These are phyloP conservation scores for Melanopsichium pennsylvanicum DNA, from an alignment of 1,284 basidiomycete genomes.

Conservation along the genomic window DNA sequence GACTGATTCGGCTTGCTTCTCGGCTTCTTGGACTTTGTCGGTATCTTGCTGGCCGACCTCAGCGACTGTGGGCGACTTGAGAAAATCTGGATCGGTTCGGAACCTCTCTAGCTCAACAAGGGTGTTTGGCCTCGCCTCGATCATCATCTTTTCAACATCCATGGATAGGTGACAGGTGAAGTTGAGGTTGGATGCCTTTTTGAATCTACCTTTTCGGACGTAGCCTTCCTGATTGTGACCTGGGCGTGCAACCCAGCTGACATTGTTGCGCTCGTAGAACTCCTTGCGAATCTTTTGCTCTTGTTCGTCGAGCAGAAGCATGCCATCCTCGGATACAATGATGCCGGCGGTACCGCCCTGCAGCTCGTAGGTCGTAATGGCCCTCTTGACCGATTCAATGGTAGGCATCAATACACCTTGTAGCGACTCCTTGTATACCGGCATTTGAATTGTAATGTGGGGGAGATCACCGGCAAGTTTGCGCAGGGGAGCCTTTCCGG, in stretches of 20 bases:
- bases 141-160: conserved; percentile 77
- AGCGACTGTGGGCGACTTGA: not conserved
- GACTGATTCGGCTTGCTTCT: not conserved
- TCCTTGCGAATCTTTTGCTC: conserved; percentile 75
- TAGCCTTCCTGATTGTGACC: conserved; percentile 75
- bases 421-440: conserved; percentile 75
- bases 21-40: not conserved
- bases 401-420: conserved; percentile 72
- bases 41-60: not conserved
- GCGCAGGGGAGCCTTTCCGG: conserved; percentile 23
- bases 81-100: not conserved
- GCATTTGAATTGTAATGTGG: conserved; percentile 79
- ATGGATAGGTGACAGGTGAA: conserved; percentile 78
- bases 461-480: conserved; percentile 68
- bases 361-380: conserved; percentile 86
- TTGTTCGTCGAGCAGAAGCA: conserved; percentile 72
- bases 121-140: not conserved
- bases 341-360: conserved; percentile 81
- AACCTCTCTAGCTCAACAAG: not conserved
- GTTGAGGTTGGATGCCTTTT: conserved; percentile 90
- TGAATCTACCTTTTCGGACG: conserved; percentile 84
- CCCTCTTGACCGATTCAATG: conserved; percentile 79
- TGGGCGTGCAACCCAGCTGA: conserved; percentile 83
- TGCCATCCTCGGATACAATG: conserved; percentile 79
- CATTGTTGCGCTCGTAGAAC: conserved; percentile 78